Percentiles rank a stretch among this genome's conserved stretches.
Conservation (phyloP, 164 flowering plant genomes). For the Berberis vulgaris region DNA sequence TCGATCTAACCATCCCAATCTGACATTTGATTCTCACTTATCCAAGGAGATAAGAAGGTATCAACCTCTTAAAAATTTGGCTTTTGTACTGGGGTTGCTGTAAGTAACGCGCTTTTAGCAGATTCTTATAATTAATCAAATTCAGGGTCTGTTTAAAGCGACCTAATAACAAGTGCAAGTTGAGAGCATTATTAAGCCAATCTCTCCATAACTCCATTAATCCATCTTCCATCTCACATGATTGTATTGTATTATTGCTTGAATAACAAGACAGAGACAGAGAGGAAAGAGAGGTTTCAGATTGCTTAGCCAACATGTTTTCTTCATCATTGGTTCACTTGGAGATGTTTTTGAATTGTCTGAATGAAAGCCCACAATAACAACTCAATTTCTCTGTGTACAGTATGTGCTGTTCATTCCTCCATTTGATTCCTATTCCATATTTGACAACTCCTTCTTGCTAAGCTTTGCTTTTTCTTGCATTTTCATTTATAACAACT, state of each 20-base stretch:
- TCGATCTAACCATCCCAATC: background rate
- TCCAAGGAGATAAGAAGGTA: slow-evolving; percentile 1
- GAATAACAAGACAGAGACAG: background rate
- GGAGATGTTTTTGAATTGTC: background rate
- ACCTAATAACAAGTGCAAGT: slow-evolving; percentile 1
- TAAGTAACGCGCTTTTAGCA: background rate
- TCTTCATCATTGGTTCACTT: background rate
- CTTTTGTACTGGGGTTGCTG: too few relatives aligned
- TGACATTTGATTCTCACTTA: background rate
- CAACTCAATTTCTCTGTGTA: background rate
- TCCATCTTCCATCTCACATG: background rate
- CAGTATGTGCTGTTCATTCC: slow-evolving; percentile 1
- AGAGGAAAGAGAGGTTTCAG: background rate
- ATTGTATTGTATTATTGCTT: background rate
- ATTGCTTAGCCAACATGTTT: background rate
- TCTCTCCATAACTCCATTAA: background rate
- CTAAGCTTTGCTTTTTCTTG: slow-evolving; percentile 8
- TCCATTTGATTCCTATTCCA: slow-evolving; percentile 7
- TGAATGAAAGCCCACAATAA: background rate
- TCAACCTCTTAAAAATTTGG: background rate
- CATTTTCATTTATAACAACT: background rate
- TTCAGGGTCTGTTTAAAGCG: slow-evolving; percentile 1
- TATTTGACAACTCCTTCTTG: background rate
- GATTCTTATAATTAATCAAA: background rate
- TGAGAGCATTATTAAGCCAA: background rate